Evolutionary conservation across 768 basidiomycete genomes (phyloP), one percentile per base, ranked within the genome.

Genomic region (Podaxis pistillaris): DNA sequence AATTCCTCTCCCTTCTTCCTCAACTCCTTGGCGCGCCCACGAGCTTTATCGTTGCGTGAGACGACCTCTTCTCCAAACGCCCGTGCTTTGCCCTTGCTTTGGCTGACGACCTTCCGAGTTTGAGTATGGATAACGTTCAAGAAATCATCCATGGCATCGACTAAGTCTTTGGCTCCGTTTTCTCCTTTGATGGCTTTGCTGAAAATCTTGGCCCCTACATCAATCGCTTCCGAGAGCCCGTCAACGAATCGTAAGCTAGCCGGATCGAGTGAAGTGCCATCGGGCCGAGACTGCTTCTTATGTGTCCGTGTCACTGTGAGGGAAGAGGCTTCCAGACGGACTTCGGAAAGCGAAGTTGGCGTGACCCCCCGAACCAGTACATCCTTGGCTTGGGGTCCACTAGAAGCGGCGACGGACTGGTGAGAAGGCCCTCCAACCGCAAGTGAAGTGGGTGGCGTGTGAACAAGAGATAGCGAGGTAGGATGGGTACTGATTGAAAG

Each of bases 81-180:
- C 51, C 75, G 75, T 4, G 79, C 81, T 52, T 73, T 83, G 68
- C 76, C 81, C 75, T 79, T 79, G 17, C 83, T 83, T 47, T 81
- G 77, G 53, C 78, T 73, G 44, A 86, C 72, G 56, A 83, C 72
- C 24, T 67, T 66, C 38, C 78, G 72, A 12, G 81, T 82, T 63
- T 87, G 85, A 56, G 74, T 76, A 11, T 78, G 78, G 57, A 88
- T 80, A 47, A 80, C 80, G 36, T 72, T 74, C 63, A 81, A 73
- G 38, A 89, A 78, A 0, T 80, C 83, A 65, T 89, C 87, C 33
- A 89, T 76, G 3, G 85, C 86, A 26, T 83, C 82, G 37, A 83
- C 70, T 19, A 89, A 75, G 65, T 88, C 87, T 22, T 80, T 76
- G 30, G 44, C 60, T 56, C 87, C 71, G 61, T 89, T 87, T 56